These are phyloP conservation scores for Carpinus viminea DNA, from an alignment of 306 rosid genomes.

Conservation along the genomic window DNA sequence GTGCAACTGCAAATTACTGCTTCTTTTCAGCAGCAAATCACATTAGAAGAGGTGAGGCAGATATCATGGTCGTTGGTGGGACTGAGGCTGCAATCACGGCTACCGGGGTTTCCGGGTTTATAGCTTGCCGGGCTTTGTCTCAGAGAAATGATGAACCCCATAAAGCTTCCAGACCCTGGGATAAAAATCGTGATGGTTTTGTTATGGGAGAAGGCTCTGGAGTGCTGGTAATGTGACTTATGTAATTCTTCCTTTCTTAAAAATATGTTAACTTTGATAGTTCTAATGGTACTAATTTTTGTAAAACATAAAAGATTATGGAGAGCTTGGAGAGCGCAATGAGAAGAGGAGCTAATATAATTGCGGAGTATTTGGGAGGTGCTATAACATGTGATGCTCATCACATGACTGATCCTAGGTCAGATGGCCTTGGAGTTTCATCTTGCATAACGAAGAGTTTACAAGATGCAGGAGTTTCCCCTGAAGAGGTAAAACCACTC, in stretches of 20 bases:
- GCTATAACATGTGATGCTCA: conserved; percentile 72
- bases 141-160: conserved; percentile 63
- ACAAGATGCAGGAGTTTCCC: conserved; percentile 65
- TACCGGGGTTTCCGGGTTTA: conserved; percentile 59
- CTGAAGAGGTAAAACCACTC: conserved; percentile 56
- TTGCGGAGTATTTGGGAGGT: conserved; percentile 77
- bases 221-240: conserved; percentile 48
- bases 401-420: conserved; percentile 73
- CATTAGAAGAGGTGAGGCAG: conserved; percentile 74
- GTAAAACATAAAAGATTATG: conserved; percentile 42
- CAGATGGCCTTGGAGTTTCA: conserved; percentile 76
- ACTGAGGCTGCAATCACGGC: conserved; percentile 61
- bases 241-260: background rate
- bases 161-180: conserved; percentile 81
- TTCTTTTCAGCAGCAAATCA: conserved; percentile 68
- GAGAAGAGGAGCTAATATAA: conserved; percentile 57
- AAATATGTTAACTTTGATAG: background rate
- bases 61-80: conserved; percentile 75
- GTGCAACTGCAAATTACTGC: conserved; percentile 78
- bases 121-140: conserved; percentile 78
- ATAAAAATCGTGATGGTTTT: conserved; percentile 71
- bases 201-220: conserved; percentile 80
- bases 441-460: conserved; percentile 63
- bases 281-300: background rate
- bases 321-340: conserved; percentile 76